A percentile compares a stretch with the other conserved stretches of the same genome.
These are phyloP conservation scores for Penicillium glabrum DNA, from an alignment of 2,329 filamentous ascomycete species.

Conservation along the genomic window DNA sequence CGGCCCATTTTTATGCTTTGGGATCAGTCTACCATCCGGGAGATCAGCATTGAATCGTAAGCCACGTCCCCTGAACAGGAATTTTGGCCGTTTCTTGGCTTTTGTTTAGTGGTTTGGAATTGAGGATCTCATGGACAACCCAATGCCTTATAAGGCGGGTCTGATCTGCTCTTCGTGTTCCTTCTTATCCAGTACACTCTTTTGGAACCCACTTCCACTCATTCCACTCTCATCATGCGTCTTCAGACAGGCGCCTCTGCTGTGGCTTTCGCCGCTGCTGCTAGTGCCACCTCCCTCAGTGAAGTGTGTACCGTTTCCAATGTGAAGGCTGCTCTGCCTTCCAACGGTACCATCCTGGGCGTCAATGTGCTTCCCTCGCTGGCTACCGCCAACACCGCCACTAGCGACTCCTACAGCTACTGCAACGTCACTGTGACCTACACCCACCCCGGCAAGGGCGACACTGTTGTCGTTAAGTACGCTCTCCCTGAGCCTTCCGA, in stretches of 20 bases:
- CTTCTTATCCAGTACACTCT: not conserved
- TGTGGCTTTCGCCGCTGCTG: slow-evolving; percentile 27
- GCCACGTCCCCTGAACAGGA: not conserved
- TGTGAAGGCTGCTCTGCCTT: slow-evolving; percentile 44
- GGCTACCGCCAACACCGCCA: slow-evolving; percentile 39
- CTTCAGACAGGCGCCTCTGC: slow-evolving; percentile 13
- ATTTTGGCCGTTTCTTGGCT: slow-evolving; percentile 1
- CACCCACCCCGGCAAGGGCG: slow-evolving; percentile 43
- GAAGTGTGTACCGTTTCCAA: slow-evolving; percentile 46
- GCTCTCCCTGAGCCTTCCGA: slow-evolving; percentile 36
- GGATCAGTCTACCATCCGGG: slow-evolving; percentile 2
- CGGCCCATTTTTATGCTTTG: slow-evolving; percentile 1
- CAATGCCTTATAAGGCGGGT: not conserved
- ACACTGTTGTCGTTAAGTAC: slow-evolving; percentile 38
- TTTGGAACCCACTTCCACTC: not conserved
- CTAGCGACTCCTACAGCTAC: slow-evolving; percentile 26
- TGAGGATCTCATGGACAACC: not conserved
- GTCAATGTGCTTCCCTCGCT: slow-evolving; percentile 44
- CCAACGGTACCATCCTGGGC: slow-evolving; percentile 44
- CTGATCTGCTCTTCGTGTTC: not conserved
- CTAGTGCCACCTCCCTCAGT: slow-evolving; percentile 36
- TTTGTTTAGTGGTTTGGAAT: not conserved
- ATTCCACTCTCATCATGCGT: slow-evolving; percentile 23
- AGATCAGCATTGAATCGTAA: slow-evolving; percentile 9
- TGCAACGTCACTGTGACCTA: slow-evolving; percentile 48